Conservation (phyloP, 495 filamentous ascomycete species). For the Tuber indicum region DNA sequence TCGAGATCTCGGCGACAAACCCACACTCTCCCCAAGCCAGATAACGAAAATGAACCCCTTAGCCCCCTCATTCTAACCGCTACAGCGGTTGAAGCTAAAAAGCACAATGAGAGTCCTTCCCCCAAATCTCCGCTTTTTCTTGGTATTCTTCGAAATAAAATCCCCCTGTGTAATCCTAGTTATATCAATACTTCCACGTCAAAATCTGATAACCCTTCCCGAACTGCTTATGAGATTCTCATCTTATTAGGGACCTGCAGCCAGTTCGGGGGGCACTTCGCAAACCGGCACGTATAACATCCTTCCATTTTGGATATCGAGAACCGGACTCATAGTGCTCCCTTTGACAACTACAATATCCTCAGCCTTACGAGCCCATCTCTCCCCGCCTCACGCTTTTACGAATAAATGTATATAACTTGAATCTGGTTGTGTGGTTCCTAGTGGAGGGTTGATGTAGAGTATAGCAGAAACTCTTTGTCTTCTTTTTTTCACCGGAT, state of each 20-base stretch:
- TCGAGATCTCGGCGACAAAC: not conserved
- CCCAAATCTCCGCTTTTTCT: not conserved
- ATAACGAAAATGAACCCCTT: too few relatives aligned
- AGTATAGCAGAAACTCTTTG: not conserved
- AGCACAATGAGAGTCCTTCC: too few relatives aligned
- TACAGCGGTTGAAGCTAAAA: too few relatives aligned
- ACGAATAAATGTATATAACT: not conserved
- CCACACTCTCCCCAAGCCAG: not conserved
- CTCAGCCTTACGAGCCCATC: not conserved
- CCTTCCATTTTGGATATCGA: not conserved
- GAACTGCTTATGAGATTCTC: too few relatives aligned
- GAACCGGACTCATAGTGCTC: accelerated
- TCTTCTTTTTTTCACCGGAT: too few relatives aligned
- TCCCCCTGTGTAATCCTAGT: not conserved
- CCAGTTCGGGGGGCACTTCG: too few relatives aligned
- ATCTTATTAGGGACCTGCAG: too few relatives aligned
- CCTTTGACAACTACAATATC: not conserved
- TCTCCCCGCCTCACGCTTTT: too few relatives aligned
- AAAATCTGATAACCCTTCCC: not conserved
- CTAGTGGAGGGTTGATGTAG: not conserved
- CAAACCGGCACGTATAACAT: too few relatives aligned
- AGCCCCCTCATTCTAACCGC: not conserved
- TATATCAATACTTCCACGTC: not conserved
- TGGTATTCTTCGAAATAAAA: not conserved
- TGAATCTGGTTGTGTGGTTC: not conserved